These are phyloP conservation scores for Jatropha podagrica DNA, from an alignment of 441 rosid genomes.

Conservation along the genomic window DNA sequence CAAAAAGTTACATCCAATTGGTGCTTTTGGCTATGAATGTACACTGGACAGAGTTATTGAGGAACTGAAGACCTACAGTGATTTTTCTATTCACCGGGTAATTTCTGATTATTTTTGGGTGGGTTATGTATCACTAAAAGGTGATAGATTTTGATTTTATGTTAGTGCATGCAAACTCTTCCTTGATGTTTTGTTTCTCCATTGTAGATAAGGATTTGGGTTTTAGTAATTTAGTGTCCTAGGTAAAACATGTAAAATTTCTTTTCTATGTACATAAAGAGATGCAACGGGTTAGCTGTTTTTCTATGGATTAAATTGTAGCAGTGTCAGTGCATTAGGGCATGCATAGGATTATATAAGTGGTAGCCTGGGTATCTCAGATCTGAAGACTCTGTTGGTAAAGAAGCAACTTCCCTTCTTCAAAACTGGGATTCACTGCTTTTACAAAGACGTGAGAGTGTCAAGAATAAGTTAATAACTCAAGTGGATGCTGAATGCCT, in stretches of 20 bases:
- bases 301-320: background rate
- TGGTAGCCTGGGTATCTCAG: background rate
- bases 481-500: background rate
- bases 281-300: background rate
- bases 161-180: background rate
- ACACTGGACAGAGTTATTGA: slow-evolving; percentile 80
- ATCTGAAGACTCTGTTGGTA: background rate
- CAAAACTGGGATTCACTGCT: slow-evolving; percentile 7
- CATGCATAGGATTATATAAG: background rate
- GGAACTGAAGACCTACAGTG: slow-evolving; percentile 79
- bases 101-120: slow-evolving; percentile 10
- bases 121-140: background rate
- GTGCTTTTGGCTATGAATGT: slow-evolving; percentile 92
- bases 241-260: background rate
- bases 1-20: slow-evolving; percentile 71
- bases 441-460: background rate
- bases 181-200: background rate
- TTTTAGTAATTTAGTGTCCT: background rate
- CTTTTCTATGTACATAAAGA: background rate
- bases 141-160: background rate
- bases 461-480: background rate
- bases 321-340: background rate
- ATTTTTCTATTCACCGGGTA: slow-evolving; percentile 94
- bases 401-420: background rate
- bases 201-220: background rate